Evolutionary conservation across 495 filamentous ascomycete genomes (phyloP).

Genomic region (Hypomontagnella monticulosa): DNA sequence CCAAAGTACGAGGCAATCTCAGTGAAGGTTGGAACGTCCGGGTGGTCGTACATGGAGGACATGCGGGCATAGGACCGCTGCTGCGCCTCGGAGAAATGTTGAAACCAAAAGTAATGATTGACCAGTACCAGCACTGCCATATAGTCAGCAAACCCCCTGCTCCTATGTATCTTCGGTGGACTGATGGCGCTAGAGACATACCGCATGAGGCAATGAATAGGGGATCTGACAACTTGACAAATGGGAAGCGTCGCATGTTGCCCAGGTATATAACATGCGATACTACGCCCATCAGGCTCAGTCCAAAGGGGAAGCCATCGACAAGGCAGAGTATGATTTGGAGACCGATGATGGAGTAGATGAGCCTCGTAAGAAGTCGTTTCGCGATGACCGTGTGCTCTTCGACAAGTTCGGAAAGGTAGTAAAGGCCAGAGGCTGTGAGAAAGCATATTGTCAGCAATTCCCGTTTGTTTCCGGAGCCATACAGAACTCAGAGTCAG

Average conservation of each 20-base stretch:
- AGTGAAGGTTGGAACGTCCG: slow-evolving; percentile 82
- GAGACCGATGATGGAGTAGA: slow-evolving; percentile 81
- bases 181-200: slow-evolving; percentile 46
- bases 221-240: slow-evolving; percentile 88
- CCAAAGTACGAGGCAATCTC: slow-evolving; percentile 97
- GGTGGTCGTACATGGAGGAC: slow-evolving; percentile 66
- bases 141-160: slow-evolving; percentile 23
- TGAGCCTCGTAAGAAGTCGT: slow-evolving; percentile 80
- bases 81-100: slow-evolving; percentile 79
- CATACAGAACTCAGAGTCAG: background rate
- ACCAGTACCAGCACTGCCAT: slow-evolving; percentile 75
- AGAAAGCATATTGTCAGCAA: slow-evolving; percentile 19
- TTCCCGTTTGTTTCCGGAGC: background rate
- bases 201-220: slow-evolving; percentile 86
- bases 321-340: slow-evolving; percentile 80
- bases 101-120: slow-evolving; percentile 99
- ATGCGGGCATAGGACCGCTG: slow-evolving; percentile 55
- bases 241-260: slow-evolving; percentile 87
- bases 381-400: slow-evolving; percentile 95
- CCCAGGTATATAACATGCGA: slow-evolving; percentile 90
- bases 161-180: background rate
- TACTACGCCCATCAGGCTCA: slow-evolving; percentile 77
- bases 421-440: slow-evolving; percentile 93
- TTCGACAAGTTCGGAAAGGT: slow-evolving; percentile 96
- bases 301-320: slow-evolving; percentile 81